Percentiles rank a stretch among this genome's conserved stretches.
Conservation (phyloP, 2,329 filamentous ascomycete genomes). For the Verticillium isaacii region DNA sequence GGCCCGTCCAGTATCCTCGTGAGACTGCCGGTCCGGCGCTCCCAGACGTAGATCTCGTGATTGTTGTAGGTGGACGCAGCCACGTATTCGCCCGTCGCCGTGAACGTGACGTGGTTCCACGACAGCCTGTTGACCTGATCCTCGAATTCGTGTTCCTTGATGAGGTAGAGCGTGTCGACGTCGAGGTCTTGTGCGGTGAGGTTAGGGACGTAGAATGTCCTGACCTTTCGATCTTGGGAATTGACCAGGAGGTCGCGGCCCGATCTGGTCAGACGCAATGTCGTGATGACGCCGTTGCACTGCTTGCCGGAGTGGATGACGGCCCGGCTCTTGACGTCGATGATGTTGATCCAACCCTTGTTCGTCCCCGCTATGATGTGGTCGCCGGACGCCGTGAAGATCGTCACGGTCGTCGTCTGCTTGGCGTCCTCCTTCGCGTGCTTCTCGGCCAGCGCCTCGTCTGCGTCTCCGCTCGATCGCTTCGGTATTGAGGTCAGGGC, state of each 20-base stretch:
- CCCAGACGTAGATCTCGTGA: slow-evolving; percentile 98
- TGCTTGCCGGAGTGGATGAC: slow-evolving; percentile 89
- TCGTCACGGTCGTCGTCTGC: slow-evolving; percentile 87
- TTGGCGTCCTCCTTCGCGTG: slow-evolving; percentile 89
- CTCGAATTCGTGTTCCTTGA: slow-evolving; percentile 96
- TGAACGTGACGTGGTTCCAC: slow-evolving; percentile 98
- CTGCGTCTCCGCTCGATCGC: slow-evolving; percentile 64
- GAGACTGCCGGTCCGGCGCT: slow-evolving; percentile 85
- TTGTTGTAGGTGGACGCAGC: slow-evolving; percentile 97
- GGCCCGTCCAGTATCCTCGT: slow-evolving; percentile 96
- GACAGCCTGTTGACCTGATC: slow-evolving; percentile 92
- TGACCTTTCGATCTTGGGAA: slow-evolving; percentile 89
- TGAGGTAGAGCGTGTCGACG: slow-evolving; percentile 79
- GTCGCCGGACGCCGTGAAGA: slow-evolving; percentile 80
- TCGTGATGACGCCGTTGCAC: slow-evolving; percentile 81
- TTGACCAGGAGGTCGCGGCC: slow-evolving; percentile 89
- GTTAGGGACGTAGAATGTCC: slow-evolving; percentile 86
- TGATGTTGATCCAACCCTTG: slow-evolving; percentile 94
- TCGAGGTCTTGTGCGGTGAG: slow-evolving; percentile 65
- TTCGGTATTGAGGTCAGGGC: slow-evolving; percentile 78
- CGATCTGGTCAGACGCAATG: slow-evolving; percentile 76
- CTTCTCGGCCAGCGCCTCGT: slow-evolving; percentile 71
- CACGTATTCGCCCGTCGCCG: slow-evolving; percentile 90
- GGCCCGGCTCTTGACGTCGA: slow-evolving; percentile 73
- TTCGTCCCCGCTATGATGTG: slow-evolving; percentile 91